phyloP scores from a whole-genome alignment of 176 grass and related monocot genomes.

The Secale cereale region DNA sequence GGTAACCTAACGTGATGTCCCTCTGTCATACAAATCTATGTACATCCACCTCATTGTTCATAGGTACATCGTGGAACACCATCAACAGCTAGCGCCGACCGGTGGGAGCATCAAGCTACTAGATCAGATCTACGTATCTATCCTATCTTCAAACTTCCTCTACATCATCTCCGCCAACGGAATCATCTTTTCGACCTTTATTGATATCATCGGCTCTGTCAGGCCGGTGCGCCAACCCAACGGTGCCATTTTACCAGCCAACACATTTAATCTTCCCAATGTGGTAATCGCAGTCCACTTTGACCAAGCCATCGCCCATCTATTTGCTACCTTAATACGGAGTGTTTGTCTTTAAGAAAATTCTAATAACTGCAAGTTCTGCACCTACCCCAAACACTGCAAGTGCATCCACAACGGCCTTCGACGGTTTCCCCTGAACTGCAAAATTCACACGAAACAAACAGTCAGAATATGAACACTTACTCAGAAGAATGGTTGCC shows the following conservation, averaged over 20 bases:
- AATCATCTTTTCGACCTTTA: neutral
- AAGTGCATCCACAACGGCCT: constrained; percentile 77
- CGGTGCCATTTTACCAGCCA: neutral
- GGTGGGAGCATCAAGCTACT: too few relatives aligned
- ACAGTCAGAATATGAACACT: constrained; percentile 4
- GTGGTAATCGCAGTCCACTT: neutral
- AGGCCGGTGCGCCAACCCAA: neutral
- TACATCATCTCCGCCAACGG: neutral
- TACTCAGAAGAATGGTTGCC: neutral
- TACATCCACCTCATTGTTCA: neutral
- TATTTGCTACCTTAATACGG: neutral
- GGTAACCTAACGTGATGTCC: neutral
- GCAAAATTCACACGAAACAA: neutral
- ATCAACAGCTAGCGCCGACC: neutral
- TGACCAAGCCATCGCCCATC: neutral
- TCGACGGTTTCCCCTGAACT: constrained; percentile 96
- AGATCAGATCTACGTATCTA: neutral
- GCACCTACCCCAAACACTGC: constrained; percentile 89
- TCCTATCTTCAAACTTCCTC: neutral
- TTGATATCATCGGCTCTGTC: neutral
- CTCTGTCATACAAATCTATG: too few relatives aligned
- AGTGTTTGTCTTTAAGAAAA: neutral
- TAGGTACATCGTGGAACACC: neutral
- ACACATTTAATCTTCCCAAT: neutral
- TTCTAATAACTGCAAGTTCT: constrained; percentile 6